Base-by-base conservation (phyloP, 192 early-diverging fungal genomes). In the Radiomyces spectabilis region DNA sequence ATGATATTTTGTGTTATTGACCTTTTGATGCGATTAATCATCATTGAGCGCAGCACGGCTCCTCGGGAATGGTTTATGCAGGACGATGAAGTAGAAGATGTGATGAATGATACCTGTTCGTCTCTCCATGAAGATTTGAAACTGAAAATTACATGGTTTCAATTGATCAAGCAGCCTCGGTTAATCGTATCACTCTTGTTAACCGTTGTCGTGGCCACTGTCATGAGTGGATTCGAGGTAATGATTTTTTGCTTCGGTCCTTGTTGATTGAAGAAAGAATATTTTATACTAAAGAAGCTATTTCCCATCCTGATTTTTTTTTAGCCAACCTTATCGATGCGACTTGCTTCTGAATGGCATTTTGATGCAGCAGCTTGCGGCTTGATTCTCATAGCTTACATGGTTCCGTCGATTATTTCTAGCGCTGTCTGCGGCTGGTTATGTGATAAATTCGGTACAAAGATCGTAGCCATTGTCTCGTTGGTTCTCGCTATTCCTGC, bases 381-480 rank as follows among this genome's bases (percentile, higher is more conserved):
- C 31, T 43, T 73, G 13, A 63, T 54, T 0, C 61, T 73, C 22
- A 34, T 73, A 3, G 66, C 71, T 2, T 59, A 68, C 16, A 59
- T 66, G 19, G 24, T 70, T 9, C 75, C 71, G 2, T 51, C 55
- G 0, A 53, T 74, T 30, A 39, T 68, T 6, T 59, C 66, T 1
- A 55, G 65, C n/a, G 66, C 65, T 15, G 19, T 64, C n/a, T 69
- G 63, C 10, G 75, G 71, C 0, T 71, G 66, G 65, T 55, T 71
- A 43, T 70, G 67, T 9, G 74, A 76, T 55, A 55, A 54, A 26
- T 62, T 61, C 47, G 74, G 74, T 9, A 56, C 60, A 40, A 76
- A 72, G 49, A 58, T 65, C 44, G 71, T 76, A 22, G 64, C 57
- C 0, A 33, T 58, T 0, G 26, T 47, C 1, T 47, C 43, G 1